A percentile compares a stretch with the other conserved stretches of the same genome.
Evolutionary conservation across 495 filamentous ascomycete genomes (phyloP).

Genomic region (Podospora pseudopauciseta): DNA sequence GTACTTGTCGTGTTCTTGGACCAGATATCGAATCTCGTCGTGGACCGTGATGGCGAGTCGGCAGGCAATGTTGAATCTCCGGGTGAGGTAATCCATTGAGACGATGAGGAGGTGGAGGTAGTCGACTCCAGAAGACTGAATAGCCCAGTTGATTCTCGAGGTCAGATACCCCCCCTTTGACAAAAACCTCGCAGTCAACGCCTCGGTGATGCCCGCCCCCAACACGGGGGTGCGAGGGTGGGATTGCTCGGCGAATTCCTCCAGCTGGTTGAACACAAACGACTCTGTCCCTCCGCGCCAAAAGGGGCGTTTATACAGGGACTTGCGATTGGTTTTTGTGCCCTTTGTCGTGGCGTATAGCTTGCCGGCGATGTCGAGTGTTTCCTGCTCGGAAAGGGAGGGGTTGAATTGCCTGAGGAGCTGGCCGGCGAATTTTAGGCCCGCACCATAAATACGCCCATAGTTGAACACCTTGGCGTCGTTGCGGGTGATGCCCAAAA

Average conservation of each 20-base stretch:
- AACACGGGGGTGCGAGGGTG: constrained; percentile 85
- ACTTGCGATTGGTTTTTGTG: constrained; percentile 63
- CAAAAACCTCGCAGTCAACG: constrained; percentile 80
- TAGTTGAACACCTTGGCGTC: constrained; percentile 99
- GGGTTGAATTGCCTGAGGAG: constrained; percentile 93
- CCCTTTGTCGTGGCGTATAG: constrained; percentile 91
- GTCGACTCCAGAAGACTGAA: constrained; percentile 95
- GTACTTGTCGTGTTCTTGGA: constrained; percentile 82
- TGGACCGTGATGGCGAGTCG: constrained; percentile 92
- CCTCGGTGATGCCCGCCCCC: constrained; percentile 96
- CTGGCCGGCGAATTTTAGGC: constrained; percentile 86
- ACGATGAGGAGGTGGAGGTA: constrained; percentile 95
- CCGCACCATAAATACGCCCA: constrained; percentile 95
- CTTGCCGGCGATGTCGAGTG: constrained; percentile 67
- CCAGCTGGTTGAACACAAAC: constrained; percentile 95
- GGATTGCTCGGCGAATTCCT: constrained; percentile 96
- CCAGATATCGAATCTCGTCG: constrained; percentile 94
- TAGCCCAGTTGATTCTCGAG: constrained; percentile 97
- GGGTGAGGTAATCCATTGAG: constrained; percentile 87
- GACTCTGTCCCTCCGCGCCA: constrained; percentile 97
- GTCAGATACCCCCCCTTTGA: constrained; percentile 92
- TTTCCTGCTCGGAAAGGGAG: constrained; percentile 68
- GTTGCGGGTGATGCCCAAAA: constrained; percentile 88
- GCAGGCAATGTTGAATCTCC: constrained; percentile 78
- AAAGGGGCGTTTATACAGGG: constrained; percentile 69